Conservation (phyloP, 768 basidiomycete species). For the Dentipellis sp. region DNA sequence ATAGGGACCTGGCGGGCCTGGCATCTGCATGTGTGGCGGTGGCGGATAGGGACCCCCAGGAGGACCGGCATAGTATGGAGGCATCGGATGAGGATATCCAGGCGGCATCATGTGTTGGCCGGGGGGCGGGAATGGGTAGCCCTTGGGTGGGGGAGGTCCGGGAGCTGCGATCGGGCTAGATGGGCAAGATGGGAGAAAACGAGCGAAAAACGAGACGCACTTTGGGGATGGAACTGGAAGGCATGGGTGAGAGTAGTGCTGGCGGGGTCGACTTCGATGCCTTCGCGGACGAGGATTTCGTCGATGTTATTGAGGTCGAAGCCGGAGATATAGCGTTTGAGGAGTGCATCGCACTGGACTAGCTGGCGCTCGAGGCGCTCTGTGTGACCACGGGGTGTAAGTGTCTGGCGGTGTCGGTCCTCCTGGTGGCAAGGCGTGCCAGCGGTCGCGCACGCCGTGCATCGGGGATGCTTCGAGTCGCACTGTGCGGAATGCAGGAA, state of each 20-base stretch:
- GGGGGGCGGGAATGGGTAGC: slow-evolving; percentile 25
- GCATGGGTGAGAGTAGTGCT: slow-evolving; percentile 10
- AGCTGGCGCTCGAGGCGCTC: slow-evolving; percentile 78
- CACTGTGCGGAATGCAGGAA: slow-evolving; percentile 41
- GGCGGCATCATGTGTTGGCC: slow-evolving; percentile 32
- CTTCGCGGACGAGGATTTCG: slow-evolving; percentile 53
- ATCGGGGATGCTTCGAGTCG: slow-evolving; percentile 84
- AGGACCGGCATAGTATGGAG: slow-evolving; percentile 32
- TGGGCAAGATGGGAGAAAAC: slow-evolving; percentile 10
- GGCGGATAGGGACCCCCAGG: slow-evolving; percentile 28
- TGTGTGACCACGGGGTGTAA: slow-evolving; percentile 77
- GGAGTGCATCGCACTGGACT: slow-evolving; percentile 66
- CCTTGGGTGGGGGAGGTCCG: slow-evolving; percentile 21
- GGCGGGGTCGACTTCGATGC: slow-evolving; percentile 39
- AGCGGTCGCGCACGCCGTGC: slow-evolving; percentile 76
- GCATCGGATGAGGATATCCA: slow-evolving; percentile 36
- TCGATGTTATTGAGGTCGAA: slow-evolving; percentile 64
- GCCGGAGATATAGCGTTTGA: slow-evolving; percentile 62
- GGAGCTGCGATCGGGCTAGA: not conserved
- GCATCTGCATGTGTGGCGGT: slow-evolving; percentile 33
- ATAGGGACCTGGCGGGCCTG: slow-evolving; percentile 36
- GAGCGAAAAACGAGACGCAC: slow-evolving; percentile 14
- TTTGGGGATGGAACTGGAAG: slow-evolving; percentile 22
- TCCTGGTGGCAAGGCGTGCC: slow-evolving; percentile 79
- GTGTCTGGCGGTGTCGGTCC: slow-evolving; percentile 78